Evolutionary conservation across 2,329 filamentous ascomycete species (phyloP).

Genomic region (Colletotrichum musicola): DNA sequence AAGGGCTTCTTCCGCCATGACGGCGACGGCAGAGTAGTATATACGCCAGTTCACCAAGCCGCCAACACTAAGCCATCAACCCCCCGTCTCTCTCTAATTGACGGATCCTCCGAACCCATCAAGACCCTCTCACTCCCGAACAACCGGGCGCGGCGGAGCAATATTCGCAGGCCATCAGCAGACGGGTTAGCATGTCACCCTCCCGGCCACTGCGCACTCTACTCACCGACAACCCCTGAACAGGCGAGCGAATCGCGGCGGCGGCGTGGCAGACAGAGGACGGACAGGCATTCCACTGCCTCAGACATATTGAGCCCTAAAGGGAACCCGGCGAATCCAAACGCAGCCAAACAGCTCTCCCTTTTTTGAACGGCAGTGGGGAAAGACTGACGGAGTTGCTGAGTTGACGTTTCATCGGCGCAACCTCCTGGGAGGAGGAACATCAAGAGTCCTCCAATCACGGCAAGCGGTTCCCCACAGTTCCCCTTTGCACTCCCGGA

Average conservation of each 20-base stretch:
- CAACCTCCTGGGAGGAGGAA: constrained; percentile 22
- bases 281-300: constrained; percentile 18
- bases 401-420: constrained; percentile 36
- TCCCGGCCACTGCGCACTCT: constrained; percentile 1
- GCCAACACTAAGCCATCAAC: constrained; percentile 4
- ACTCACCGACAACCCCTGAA: not conserved
- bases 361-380: constrained; percentile 9
- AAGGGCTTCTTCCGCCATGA: not conserved
- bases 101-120: constrained; percentile 25
- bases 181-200: constrained; percentile 4
- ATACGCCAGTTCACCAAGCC: not conserved
- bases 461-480: constrained; percentile 12
- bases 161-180: constrained; percentile 13
- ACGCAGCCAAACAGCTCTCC: not conserved
- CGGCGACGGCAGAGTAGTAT: not conserved
- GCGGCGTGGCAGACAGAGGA: constrained; percentile 19
- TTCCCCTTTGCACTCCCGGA: constrained; percentile 8
- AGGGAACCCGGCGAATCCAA: not conserved
- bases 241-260: not conserved
- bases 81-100: constrained; percentile 30
- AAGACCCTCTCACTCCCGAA: constrained; percentile 10
- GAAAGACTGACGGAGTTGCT: not conserved
- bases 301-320: constrained; percentile 21
- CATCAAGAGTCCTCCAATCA: constrained; percentile 30
- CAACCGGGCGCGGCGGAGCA: constrained; percentile 3